Conservation (phyloP, 345 rosid species). For the Brassica napus region DNA sequence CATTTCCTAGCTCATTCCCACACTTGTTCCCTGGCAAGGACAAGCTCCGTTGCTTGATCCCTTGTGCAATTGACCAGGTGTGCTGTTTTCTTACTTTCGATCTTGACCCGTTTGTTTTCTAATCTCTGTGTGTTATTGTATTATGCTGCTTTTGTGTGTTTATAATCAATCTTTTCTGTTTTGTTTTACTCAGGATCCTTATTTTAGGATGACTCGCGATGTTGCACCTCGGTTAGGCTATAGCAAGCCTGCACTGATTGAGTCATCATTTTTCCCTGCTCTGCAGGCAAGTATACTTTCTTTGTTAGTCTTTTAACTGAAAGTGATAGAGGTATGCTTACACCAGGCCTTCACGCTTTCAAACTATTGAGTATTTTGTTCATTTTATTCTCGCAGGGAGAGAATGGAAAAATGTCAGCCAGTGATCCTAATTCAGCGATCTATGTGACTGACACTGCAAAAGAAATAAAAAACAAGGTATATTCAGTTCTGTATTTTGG, state of each 20-base stretch:
- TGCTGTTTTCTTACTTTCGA: slow-evolving; percentile 2
- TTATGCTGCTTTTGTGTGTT: slow-evolving; percentile 5
- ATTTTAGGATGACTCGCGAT: slow-evolving; percentile 97
- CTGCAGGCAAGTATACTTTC: slow-evolving; percentile 56
- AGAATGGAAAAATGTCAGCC: slow-evolving; percentile 95
- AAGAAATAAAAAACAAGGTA: slow-evolving; percentile 82
- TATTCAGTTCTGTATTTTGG: no score
- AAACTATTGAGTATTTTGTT: not conserved
- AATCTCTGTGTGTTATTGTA: not conserved
- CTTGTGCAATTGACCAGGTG: slow-evolving; percentile 98
- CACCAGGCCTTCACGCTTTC: not conserved
- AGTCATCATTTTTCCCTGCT: slow-evolving; percentile 81
- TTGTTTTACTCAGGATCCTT: slow-evolving; percentile 75
- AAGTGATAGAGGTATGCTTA: not conserved
- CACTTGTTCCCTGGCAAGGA: slow-evolving; percentile 77
- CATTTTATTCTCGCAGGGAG: slow-evolving; percentile 60
- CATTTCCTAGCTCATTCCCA: slow-evolving; percentile 91
- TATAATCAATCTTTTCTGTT: not conserved
- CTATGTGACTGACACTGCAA: slow-evolving; percentile 85
- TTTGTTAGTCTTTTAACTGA: not conserved
- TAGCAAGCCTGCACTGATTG: slow-evolving; percentile 90
- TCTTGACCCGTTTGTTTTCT: not conserved
- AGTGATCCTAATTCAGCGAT: slow-evolving; percentile 97
- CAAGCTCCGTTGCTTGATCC: slow-evolving; percentile 83
- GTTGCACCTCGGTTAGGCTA: slow-evolving; percentile 94